Evolutionary conservation across 257 asterid genomes (phyloP).

Genomic region (Gentiana straminea): DNA sequence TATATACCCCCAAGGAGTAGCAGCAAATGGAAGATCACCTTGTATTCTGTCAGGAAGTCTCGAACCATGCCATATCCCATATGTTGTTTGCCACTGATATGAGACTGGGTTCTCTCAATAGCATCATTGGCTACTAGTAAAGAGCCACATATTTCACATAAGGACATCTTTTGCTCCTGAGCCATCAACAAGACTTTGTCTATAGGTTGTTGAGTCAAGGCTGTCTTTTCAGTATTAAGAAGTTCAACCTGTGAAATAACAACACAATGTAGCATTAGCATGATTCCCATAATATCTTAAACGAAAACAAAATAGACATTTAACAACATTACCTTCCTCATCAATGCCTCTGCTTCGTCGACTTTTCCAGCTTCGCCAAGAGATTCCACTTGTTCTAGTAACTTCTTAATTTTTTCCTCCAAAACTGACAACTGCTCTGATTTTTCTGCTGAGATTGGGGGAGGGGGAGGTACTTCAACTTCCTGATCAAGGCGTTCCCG

Average conservation of each 20-base stretch:
- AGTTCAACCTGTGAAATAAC: constrained; percentile 59
- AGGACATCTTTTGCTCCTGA: constrained; percentile 96
- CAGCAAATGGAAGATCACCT: constrained; percentile 15
- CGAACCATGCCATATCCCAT: constrained; percentile 93
- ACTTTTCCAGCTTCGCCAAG: constrained; percentile 99
- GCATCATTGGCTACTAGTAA: constrained; percentile 97
- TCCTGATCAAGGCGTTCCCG: constrained; percentile 96
- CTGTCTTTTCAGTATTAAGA: constrained; percentile 69
- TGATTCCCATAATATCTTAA: neutral
- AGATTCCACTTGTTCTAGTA: constrained; percentile 97
- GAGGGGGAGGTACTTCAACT: constrained; percentile 75
- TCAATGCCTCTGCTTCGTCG: constrained; percentile 98
- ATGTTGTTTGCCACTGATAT: constrained; percentile 95
- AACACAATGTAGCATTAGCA: neutral
- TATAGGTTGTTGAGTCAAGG: constrained; percentile 67
- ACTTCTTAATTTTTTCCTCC: constrained; percentile 91
- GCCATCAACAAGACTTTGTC: constrained; percentile 70
- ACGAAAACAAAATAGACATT: neutral
- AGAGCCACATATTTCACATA: constrained; percentile 96
- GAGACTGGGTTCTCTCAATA: constrained; percentile 95
- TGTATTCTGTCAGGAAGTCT: constrained; percentile 60
- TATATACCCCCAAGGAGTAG: constrained; percentile 1
- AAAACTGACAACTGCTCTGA: constrained; percentile 75
- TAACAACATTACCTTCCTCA: constrained; percentile 69
- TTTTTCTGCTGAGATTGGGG: constrained; percentile 89